Evolutionary conservation across 192 early-diverging fungal genomes (phyloP), one percentile per base, ranked within the genome.

Genomic region (Haplosporangium gracile): DNA sequence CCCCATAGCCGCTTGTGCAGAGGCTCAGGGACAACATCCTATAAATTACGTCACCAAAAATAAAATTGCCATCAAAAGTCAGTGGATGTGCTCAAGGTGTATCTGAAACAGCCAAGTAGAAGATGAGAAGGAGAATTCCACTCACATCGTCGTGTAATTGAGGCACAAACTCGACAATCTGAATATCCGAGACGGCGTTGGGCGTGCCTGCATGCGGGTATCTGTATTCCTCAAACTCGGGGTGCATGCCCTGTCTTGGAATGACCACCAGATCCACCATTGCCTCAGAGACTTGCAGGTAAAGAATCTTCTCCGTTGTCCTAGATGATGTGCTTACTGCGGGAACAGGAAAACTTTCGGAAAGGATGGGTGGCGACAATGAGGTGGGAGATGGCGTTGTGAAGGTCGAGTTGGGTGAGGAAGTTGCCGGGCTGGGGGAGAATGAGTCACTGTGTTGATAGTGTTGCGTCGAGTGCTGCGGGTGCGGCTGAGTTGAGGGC

Each of bases 161-260:
- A 22, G 85, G 75, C 13, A 85, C 68, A 82, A 95, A 94, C 72
- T 92, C 92, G 0, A 92, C 90, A 29, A 95, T 88, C 53, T 89
- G 85, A 24, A 92, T 70, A 74, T 91, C 88, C 36, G 89, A 90
- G 34, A 63, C 79, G 5, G 91, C 94, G 75, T 95, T 95, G 8
- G 77, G 68, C 6, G 88, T 92, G 39, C 94, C 94, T 71, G 93
- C 89, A 43, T 91, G 88, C 36, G 94, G 93, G 80, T 95, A 95
- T 70, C 91, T 73, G 53, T 90, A 90, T 80, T 89, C 85, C 36
- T 93, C 93, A 43, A 82, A 72, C 40, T 88, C 89, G 45, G 77
- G 88, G 40, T 82, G 77, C 65, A 87, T 75, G 20, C 91, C 93
- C 55, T 77, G 90, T 43, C 87, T 77, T 20, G 85, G 87, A 43